Base-by-base conservation (phyloP, 148 eudicot genomes). In the Rhododendron kiyosumense region DNA sequence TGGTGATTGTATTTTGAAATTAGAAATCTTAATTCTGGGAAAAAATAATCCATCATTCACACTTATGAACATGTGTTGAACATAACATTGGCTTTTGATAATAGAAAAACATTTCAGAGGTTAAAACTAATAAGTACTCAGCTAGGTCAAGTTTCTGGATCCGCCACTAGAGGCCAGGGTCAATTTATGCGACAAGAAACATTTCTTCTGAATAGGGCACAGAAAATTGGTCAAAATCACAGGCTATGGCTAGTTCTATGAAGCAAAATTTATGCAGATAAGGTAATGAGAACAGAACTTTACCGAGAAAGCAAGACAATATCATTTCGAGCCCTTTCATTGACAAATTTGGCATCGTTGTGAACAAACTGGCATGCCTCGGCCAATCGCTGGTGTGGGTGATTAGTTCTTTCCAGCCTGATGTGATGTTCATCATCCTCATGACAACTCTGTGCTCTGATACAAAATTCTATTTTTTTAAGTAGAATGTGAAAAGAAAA, bases 231-330 rank as follows among this genome's bases (percentile, higher is more conserved):
- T 51, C 38, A 32, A 78, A 51, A 51, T 49, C 2, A 74, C 46
- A 26, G 49, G 41, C 71, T 67, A 61, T 28, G 32, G 67, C 67
- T 30, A 73, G 52, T 54, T 57, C 41, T 63, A 52, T 38, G 5
- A 22, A 28, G 45, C 20, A 7, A 26, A n/a, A 54, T 20, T 26
- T 81, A 87, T 89, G 84, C 75, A 48, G 15, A 61, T n/a, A 22
- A 51, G 69, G 17, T 34, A 38, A 73, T 0, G 17, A n/a, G 49
- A 12, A 52, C 30, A 34, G 54, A 54, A 74, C 7, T 49, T 85
- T 95, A 96, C 99, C 98, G 95, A 83, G 99, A 96, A 89, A 96
- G 98, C 90, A 96, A 86, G 82, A 95, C 89, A 46, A 96, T 93
- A 84, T 96, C 99, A 89, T 89, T 95, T 48, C 89, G 92, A 59